A percentile compares a stretch with the other conserved stretches of the same genome.
phyloP scores from a whole-genome alignment of 2,329 filamentous ascomycete genomes.

The Nothophaeocryptopus gaeumannii region DNA sequence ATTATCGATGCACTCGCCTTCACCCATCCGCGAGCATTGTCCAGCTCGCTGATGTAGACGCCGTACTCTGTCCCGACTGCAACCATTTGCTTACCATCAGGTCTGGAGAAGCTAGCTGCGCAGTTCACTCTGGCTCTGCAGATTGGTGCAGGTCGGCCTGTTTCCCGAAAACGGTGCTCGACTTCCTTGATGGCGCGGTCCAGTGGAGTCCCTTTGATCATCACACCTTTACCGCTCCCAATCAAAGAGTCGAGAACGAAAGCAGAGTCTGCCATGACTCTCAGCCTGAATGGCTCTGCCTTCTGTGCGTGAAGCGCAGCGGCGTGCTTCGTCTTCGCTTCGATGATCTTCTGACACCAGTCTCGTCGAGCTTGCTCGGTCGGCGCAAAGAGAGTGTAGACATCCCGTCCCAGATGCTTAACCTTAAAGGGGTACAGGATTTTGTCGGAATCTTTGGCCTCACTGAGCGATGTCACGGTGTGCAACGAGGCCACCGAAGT shows the following conservation, averaged over 20 bases:
- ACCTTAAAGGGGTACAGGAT: constrained; percentile 92
- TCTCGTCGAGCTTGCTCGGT: constrained; percentile 72
- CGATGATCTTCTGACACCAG: constrained; percentile 91
- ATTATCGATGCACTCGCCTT: constrained; percentile 58
- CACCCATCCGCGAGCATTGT: constrained; percentile 86
- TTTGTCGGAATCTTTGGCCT: constrained; percentile 66
- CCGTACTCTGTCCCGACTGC: constrained; percentile 95
- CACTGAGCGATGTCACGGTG: constrained; percentile 52
- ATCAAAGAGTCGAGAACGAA: constrained; percentile 74
- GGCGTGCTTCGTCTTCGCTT: constrained; percentile 92
- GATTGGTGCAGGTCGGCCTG: constrained; percentile 70
- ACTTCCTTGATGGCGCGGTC: constrained; percentile 88
- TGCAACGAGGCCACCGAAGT: constrained; percentile 54
- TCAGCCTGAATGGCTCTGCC: constrained; percentile 88
- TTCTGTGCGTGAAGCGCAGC: constrained; percentile 86
- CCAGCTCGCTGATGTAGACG: constrained; percentile 82
- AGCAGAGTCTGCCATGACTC: constrained; percentile 86
- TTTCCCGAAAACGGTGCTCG: constrained; percentile 66
- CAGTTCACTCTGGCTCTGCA: constrained; percentile 89
- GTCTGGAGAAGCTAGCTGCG: constrained; percentile 79
- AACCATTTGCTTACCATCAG: constrained; percentile 79
- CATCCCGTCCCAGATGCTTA: constrained; percentile 91
- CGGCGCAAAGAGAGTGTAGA: constrained; percentile 85
- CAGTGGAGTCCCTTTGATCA: constrained; percentile 85
- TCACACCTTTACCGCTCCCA: constrained; percentile 59